Evolutionary conservation across 2,329 filamentous ascomycete genomes (phyloP).

Genomic region (Aspergillus terreus): DNA sequence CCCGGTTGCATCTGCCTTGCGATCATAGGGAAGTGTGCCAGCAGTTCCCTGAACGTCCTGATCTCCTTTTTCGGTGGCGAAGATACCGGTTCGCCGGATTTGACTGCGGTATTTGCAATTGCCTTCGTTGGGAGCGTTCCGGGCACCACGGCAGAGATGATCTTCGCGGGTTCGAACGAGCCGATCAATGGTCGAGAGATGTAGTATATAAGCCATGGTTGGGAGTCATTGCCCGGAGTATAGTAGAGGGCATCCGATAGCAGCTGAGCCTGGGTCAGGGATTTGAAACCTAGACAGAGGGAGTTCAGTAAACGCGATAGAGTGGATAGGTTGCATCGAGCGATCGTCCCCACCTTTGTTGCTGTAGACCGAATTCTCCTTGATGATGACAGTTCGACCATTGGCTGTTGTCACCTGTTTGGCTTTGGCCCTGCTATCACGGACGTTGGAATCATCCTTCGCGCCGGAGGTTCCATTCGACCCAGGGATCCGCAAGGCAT

Average conservation of each 20-base stretch:
- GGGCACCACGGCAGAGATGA: slow-evolving; percentile 61
- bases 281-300: slow-evolving; percentile 70
- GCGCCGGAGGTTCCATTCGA: slow-evolving; percentile 44
- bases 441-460: slow-evolving; percentile 62
- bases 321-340: slow-evolving; percentile 1
- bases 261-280: slow-evolving; percentile 81
- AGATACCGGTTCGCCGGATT: slow-evolving; percentile 32
- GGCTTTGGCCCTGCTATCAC: slow-evolving; percentile 86
- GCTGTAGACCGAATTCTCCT: slow-evolving; percentile 87
- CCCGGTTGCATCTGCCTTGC: slow-evolving; percentile 93
- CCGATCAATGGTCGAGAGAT: slow-evolving; percentile 87
- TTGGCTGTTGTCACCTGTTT: slow-evolving; percentile 93
- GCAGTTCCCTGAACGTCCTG: slow-evolving; percentile 81
- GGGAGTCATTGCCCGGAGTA: slow-evolving; percentile 79
- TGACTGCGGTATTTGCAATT: slow-evolving; percentile 18
- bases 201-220: slow-evolving; percentile 95
- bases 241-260: slow-evolving; percentile 84
- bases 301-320: slow-evolving; percentile 12
- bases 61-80: slow-evolving; percentile 75
- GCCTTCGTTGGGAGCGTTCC: slow-evolving; percentile 34
- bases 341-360: slow-evolving; percentile 72
- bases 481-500: slow-evolving; percentile 81
- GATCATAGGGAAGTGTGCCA: slow-evolving; percentile 92
- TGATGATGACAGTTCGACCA: slow-evolving; percentile 87
- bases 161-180: slow-evolving; percentile 70